Conservation (phyloP, 148 eudicot genomes). For the Amaranthus palmeri region DNA sequence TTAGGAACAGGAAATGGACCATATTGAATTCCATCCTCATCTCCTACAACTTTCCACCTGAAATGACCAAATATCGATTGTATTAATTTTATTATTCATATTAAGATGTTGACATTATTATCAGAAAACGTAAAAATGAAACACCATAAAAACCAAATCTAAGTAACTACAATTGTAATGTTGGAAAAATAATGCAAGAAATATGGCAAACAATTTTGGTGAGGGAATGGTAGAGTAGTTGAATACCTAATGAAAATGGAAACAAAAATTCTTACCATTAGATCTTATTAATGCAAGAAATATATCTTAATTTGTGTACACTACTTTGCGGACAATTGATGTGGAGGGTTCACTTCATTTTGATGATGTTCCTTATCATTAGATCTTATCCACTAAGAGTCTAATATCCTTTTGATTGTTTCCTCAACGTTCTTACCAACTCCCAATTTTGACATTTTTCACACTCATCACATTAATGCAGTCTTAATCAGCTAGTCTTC, state of each 20-base stretch:
- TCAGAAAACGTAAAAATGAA: too few relatives aligned
- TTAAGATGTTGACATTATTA: background rate
- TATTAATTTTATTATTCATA: background rate
- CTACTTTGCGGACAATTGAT: background rate
- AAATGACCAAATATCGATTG: background rate
- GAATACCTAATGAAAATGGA: too few relatives aligned
- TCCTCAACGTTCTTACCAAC: slow-evolving; percentile 6
- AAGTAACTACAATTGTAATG: too few relatives aligned
- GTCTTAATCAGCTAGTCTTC: too few relatives aligned
- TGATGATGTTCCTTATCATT: background rate
- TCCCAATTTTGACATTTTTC: slow-evolving; percentile 3
- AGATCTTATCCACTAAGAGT: background rate
- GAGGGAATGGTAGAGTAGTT: too few relatives aligned
- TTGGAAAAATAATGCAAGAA: too few relatives aligned
- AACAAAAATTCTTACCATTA: too few relatives aligned
- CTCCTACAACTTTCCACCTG: slow-evolving; percentile 63
- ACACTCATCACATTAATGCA: background rate
- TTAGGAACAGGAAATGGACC: slow-evolving; percentile 76
- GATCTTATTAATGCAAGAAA: too few relatives aligned
- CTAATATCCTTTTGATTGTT: slow-evolving; percentile 12
- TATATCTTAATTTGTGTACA: background rate
- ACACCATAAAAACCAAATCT: too few relatives aligned
- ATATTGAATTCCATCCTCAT: slow-evolving; percentile 55
- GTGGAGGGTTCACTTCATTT: background rate
- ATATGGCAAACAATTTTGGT: too few relatives aligned